Percentiles rank a stretch among this genome's conserved stretches.
Conservation (phyloP, 2,329 filamentous ascomycete genomes). For the Botrytis squamosa region DNA sequence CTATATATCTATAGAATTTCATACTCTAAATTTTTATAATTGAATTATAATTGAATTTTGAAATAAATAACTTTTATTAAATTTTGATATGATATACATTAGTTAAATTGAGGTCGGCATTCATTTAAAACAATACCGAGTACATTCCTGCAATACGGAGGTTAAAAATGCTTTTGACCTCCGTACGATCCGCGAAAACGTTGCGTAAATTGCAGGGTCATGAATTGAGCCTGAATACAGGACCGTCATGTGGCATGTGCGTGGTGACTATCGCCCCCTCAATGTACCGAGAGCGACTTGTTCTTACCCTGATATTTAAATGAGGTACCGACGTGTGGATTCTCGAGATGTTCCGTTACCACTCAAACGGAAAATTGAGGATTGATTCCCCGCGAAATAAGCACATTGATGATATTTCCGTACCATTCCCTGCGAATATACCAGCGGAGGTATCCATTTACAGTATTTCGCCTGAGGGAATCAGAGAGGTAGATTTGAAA, state of each 20-base stretch:
- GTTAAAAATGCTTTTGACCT: not conserved
- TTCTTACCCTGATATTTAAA: not conserved
- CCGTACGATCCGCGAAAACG: not conserved
- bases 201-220: not conserved
- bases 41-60: too few species aligned
- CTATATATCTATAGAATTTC: too few species aligned
- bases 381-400: not conserved
- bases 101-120: too few species aligned
- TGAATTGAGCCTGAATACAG: not conserved
- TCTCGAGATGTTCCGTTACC: not conserved
- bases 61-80: too few species aligned
- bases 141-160: not conserved
- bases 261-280: not conserved
- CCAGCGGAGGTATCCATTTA: not conserved
- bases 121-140: too few species aligned
- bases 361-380: not conserved
- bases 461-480: too few species aligned
- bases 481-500: not conserved
- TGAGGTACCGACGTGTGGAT: not conserved
- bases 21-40: too few species aligned
- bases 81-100: too few species aligned
- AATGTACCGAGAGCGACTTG: not conserved
- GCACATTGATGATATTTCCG: not conserved
- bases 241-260: not conserved
- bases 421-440: not conserved